These are phyloP conservation scores for Penicillium soppii DNA, from an alignment of 495 filamentous ascomycete genomes.

Conservation along the genomic window DNA sequence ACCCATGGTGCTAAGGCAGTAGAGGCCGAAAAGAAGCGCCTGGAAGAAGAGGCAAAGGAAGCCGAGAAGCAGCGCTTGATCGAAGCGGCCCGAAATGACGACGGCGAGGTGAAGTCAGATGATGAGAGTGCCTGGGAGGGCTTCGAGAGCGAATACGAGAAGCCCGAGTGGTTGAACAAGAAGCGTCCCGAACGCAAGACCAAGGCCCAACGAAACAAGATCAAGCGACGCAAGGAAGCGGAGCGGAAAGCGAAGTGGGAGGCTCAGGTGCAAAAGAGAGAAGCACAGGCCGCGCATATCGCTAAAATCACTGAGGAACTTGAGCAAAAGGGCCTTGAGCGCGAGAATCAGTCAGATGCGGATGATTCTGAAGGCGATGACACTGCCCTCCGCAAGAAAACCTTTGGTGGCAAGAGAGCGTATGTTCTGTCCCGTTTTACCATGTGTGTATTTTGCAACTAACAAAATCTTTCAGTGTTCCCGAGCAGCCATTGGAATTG, in stretches of 20 bases:
- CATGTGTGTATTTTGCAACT: slow-evolving; percentile 14
- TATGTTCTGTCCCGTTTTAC: slow-evolving; percentile 35
- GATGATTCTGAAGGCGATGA: slow-evolving; percentile 54
- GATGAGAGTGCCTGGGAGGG: slow-evolving; percentile 90
- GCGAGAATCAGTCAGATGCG: slow-evolving; percentile 46
- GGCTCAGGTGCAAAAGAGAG: slow-evolving; percentile 65
- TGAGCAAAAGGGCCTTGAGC: slow-evolving; percentile 54
- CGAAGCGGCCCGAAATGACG: slow-evolving; percentile 62
- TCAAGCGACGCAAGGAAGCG: slow-evolving; percentile 81
- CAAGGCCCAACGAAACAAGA: slow-evolving; percentile 79
- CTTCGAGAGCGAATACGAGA: slow-evolving; percentile 68
- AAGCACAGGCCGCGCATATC: slow-evolving; percentile 61
- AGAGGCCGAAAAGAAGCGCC: slow-evolving; percentile 73
- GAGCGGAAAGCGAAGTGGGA: slow-evolving; percentile 72
- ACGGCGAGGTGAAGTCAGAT: slow-evolving; percentile 70
- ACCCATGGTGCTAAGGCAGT: slow-evolving; percentile 76
- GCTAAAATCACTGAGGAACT: slow-evolving; percentile 64
- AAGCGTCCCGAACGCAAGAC: slow-evolving; percentile 83
- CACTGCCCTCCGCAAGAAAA: slow-evolving; percentile 64
- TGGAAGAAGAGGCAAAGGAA: slow-evolving; percentile 66
- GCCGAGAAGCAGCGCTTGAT: slow-evolving; percentile 48
- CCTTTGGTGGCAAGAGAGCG: slow-evolving; percentile 68
- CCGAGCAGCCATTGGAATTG: slow-evolving; percentile 78
- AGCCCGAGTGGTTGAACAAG: slow-evolving; percentile 59
- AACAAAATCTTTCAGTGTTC: slow-evolving; percentile 51